Evolutionary conservation across 352 stramenopile genomes (phyloP), one percentile per base, ranked within the genome.

Genomic region (Phytophthora lateralis): DNA sequence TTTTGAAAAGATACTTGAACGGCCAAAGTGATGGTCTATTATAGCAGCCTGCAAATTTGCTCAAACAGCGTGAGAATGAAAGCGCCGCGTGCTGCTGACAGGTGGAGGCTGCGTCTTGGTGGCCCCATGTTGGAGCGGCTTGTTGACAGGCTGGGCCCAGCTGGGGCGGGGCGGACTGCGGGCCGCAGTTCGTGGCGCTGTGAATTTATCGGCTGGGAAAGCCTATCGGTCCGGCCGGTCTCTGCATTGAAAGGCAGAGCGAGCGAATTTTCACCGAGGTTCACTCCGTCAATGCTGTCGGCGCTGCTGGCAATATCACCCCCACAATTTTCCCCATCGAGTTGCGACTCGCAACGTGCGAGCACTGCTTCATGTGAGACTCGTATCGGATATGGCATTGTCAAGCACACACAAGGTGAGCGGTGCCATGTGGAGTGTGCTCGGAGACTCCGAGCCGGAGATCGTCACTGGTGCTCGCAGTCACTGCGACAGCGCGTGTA

Each of bases 121-220:
- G 50, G 21, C 17, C 35, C 50, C 35, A 41, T 41, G 35, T 18
- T 18, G 14, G 12, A 41, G 10, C 14, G 35, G 2, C 14, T 9
- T 20, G 18, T n/a, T 47, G 41, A 47, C 41, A 27, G 41, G 20
- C 20, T 8, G 8, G 14, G 11, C 1, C 12, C 45, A 52, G 27
- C 45, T 52, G 45, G 26, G 30, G 12, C 29, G 7, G 26, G 9
- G 39, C 34, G 21, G 44, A 63, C 50, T 27, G n/a, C n/a, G n/a
- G n/a, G n/a, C n/a, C n/a, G n/a, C n/a, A n/a, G n/a, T n/a, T n/a
- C n/a, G n/a, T n/a, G n/a, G 21, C 39, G 50, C 24, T 43, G 47
- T 48, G 59, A 63, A 56, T 60, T 68, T 66, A 65, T 61, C 51
- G 47, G 30, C 50, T 32, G 53, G 53, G 59, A 69, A 73, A 69